A percentile compares a stretch with the other conserved stretches of the same genome.
Conservation (phyloP, 2,329 filamentous ascomycete species). For the Phyllosticta citribraziliensis region DNA sequence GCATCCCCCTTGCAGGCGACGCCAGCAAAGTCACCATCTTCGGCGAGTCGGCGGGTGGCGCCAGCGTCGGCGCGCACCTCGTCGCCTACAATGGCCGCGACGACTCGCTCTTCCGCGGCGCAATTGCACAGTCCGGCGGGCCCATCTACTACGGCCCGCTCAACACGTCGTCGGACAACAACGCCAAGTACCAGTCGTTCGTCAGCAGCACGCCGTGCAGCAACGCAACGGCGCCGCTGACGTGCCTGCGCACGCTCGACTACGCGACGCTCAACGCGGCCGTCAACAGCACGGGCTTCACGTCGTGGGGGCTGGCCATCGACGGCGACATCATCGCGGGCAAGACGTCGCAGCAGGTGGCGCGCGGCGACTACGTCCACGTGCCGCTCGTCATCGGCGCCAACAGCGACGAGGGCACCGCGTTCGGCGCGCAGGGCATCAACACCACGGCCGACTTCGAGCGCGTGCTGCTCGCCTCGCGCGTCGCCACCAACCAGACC, state of each 20-base stretch:
- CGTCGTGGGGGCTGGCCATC: slow-evolving; percentile 34
- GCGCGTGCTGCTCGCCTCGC: slow-evolving; percentile 25
- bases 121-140: slow-evolving; percentile 37
- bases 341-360: slow-evolving; percentile 45
- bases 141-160: slow-evolving; percentile 23
- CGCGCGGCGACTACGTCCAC: slow-evolving; percentile 49
- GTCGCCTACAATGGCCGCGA: slow-evolving; percentile 39
- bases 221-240: slow-evolving; percentile 29
- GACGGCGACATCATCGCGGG: slow-evolving; percentile 49
- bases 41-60: slow-evolving; percentile 36
- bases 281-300: slow-evolving; percentile 37
- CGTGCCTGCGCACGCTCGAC: slow-evolving; percentile 47
- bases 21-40: slow-evolving; percentile 35
- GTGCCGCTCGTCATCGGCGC: slow-evolving; percentile 55
- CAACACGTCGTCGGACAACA: slow-evolving; percentile 24
- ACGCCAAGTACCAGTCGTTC: slow-evolving; percentile 55
- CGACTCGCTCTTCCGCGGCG: slow-evolving; percentile 38
- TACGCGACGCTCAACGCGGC: slow-evolving; percentile 49
- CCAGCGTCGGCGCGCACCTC: slow-evolving; percentile 36
- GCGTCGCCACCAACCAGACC: slow-evolving; percentile 18
- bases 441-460: slow-evolving; percentile 47
- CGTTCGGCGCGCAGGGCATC: slow-evolving; percentile 44
- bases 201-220: slow-evolving; percentile 52
- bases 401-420: slow-evolving; percentile 57
- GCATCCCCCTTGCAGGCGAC: slow-evolving; percentile 17